Conservation (phyloP, 176 grass and related monocot species). For the Phoenix roebelenii region DNA sequence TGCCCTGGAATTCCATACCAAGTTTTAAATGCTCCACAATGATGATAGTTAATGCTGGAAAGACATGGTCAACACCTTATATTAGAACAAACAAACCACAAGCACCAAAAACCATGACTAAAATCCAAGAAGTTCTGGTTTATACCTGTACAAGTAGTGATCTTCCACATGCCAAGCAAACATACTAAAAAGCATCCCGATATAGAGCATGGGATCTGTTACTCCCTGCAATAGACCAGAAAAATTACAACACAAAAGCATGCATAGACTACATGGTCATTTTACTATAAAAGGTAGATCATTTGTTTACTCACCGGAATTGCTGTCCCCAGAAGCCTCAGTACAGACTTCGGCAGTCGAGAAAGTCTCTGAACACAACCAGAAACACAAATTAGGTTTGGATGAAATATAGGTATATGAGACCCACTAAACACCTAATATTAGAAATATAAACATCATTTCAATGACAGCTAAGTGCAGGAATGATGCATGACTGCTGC, state of each 20-base stretch:
- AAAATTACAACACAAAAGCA: slow-evolving; percentile 5
- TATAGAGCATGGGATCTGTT: slow-evolving; percentile 99
- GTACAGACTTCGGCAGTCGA: slow-evolving; percentile 57
- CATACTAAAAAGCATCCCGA: slow-evolving; percentile 99
- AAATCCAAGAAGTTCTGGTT: background rate
- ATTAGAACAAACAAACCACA: too few relatives aligned
- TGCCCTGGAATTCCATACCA: slow-evolving; percentile 95
- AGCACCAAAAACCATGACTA: too few relatives aligned
- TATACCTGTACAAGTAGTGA: slow-evolving; percentile 94
- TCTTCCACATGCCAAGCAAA: slow-evolving; percentile 99
- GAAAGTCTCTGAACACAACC: slow-evolving; percentile 56
- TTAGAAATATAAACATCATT: too few relatives aligned
- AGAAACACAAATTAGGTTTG: too few relatives aligned
- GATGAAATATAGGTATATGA: too few relatives aligned
- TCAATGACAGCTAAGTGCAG: too few relatives aligned
- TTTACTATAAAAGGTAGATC: slow-evolving; percentile 1
- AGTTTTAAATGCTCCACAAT: slow-evolving; percentile 90
- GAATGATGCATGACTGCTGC: too few relatives aligned
- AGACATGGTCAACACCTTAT: background rate
- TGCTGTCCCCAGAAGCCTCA: slow-evolving; percentile 59
- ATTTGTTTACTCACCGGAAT: slow-evolving; percentile 68
- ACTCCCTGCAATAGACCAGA: slow-evolving; percentile 62
- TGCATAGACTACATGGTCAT: background rate
- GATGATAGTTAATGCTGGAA: slow-evolving; percentile 94
- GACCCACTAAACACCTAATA: too few relatives aligned